Percentiles rank a stretch among this genome's conserved stretches.
Conservation (phyloP, 169 alveolate species). For the Eimeria necatrix region DNA sequence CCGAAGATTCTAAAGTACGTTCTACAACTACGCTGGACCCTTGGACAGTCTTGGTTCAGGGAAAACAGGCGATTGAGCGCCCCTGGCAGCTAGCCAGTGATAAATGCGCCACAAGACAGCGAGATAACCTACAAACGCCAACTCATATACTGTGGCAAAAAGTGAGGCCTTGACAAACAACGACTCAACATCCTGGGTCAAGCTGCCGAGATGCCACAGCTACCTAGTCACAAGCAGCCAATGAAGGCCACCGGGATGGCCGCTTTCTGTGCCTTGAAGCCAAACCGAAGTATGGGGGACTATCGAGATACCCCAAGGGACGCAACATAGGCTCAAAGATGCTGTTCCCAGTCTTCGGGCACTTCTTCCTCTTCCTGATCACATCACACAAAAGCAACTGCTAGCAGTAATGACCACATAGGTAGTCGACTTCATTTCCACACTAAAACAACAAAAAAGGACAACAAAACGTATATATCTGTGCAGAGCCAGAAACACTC, state of each 20-base stretch:
- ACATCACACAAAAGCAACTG: background rate
- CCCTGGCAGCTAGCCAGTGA: slow-evolving; percentile 73
- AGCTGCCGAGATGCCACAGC: background rate
- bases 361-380: slow-evolving; percentile 71
- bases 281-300: background rate
- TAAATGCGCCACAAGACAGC: background rate
- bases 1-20: too few relatives aligned
- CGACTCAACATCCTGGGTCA: slow-evolving; percentile 1
- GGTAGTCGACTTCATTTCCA: background rate
- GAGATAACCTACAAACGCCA: slow-evolving; percentile 20
- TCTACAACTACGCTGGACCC: too few relatives aligned
- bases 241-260: background rate
- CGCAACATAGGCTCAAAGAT: slow-evolving; percentile 32
- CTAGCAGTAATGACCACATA: background rate
- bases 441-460: background rate
- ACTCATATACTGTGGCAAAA: background rate
- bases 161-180: slow-evolving; percentile 38
- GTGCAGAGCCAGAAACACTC: background rate
- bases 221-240: background rate
- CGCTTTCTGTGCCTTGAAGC: background rate
- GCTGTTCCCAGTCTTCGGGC: slow-evolving; percentile 80
- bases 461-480: too few relatives aligned
- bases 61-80: background rate
- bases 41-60: too few relatives aligned
- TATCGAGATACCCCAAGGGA: background rate